Conservation (phyloP, 305 asterid species). For the Solanum hybrid region DNA sequence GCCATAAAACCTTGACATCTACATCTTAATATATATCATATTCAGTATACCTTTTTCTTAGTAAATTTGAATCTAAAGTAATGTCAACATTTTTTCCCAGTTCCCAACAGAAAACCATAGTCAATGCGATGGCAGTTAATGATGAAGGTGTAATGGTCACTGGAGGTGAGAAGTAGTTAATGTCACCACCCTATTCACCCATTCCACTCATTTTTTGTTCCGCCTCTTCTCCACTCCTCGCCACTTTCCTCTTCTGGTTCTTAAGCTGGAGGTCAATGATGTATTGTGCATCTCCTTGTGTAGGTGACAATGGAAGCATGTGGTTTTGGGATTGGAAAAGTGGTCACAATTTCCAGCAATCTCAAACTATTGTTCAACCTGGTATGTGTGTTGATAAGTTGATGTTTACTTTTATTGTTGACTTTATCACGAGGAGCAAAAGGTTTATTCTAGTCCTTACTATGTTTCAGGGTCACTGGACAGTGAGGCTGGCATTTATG, state of each 20-base stretch:
- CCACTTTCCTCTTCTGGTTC: background rate
- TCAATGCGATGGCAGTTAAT: conserved; percentile 84
- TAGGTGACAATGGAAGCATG: conserved; percentile 87
- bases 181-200: background rate
- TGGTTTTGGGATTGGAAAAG: conserved; percentile 99
- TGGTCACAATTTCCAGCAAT: conserved; percentile 96
- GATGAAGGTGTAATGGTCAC: conserved; percentile 90
- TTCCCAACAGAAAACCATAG: conserved; percentile 93
- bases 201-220: background rate
- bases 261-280: background rate
- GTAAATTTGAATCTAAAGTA: background rate
- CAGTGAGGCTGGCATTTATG: conserved; percentile 91
- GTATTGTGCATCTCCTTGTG: background rate
- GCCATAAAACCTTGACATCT: background rate
- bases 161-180: conserved; percentile 33
- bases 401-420: background rate
- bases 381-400: conserved; percentile 25
- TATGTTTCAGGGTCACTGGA: conserved; percentile 51
- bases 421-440: background rate
- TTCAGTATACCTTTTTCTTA: background rate
- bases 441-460: background rate
- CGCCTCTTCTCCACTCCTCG: background rate
- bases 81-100: background rate
- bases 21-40: background rate
- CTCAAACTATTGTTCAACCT: conserved; percentile 93